Evolutionary conservation across 371 early-diverging fungal genomes (phyloP).

Genomic region (Mucor circinelloides): DNA sequence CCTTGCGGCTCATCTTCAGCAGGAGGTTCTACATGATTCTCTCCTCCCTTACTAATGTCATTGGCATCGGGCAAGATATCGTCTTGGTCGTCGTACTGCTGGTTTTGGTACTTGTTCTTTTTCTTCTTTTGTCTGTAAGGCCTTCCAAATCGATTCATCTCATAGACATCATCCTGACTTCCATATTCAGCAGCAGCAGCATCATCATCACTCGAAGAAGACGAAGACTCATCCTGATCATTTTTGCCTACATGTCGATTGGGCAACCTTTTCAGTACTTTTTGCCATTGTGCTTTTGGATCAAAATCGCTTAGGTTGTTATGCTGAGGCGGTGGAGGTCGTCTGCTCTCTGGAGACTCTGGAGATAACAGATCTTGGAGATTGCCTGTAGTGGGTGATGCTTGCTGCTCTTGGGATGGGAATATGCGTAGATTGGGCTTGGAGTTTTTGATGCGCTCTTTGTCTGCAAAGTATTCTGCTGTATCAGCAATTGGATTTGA

Average conservation of each 20-base stretch:
- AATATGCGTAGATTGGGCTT: background rate
- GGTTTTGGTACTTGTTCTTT: background rate
- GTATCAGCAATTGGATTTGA: conserved; percentile 44
- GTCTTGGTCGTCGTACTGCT: conserved; percentile 5
- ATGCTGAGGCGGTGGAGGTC: conserved; percentile 2
- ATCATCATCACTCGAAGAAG: background rate
- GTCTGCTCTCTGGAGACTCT: conserved; percentile 26
- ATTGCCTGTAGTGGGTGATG: background rate
- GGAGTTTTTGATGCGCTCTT: background rate
- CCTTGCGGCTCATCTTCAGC: background rate
- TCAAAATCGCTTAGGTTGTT: conserved; percentile 21
- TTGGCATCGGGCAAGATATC: conserved; percentile 10
- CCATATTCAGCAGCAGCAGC: background rate
- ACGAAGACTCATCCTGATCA: background rate
- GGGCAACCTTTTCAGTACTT: conserved; percentile 27
- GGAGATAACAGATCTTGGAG: conserved; percentile 19
- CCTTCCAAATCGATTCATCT: background rate
- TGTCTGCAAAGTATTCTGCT: conserved; percentile 40
- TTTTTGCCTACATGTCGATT: background rate
- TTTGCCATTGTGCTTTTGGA: conserved; percentile 38
- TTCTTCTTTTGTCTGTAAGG: background rate
- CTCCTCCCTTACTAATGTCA: background rate
- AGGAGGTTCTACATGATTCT: background rate
- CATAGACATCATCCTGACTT: background rate
- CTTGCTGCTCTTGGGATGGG: background rate